Percentiles rank a stretch among this genome's conserved stretches.
phyloP scores from a whole-genome alignment of 73 alveolate species.

The Paramecium sexaurelia region DNA sequence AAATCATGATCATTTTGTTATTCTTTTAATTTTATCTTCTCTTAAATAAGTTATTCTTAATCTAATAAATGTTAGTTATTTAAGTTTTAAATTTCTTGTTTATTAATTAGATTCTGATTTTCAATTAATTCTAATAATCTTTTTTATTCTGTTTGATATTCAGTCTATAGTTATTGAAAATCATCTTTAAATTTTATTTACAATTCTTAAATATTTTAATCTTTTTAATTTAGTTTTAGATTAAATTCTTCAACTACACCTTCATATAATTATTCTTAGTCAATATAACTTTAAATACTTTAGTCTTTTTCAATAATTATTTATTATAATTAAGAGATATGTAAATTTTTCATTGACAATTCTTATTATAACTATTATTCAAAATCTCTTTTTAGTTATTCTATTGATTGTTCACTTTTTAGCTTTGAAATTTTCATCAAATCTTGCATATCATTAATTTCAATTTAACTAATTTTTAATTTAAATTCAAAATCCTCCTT shows the following conservation, averaged over 20 bases:
- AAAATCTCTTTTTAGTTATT: neutral
- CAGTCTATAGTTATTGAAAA: neutral
- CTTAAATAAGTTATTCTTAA: neutral
- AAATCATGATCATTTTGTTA: neutral
- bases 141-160: neutral
- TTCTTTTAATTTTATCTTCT: neutral
- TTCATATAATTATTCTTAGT: neutral
- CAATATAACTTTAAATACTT: neutral
- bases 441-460: neutral
- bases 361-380: neutral
- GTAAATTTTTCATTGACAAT: neutral
- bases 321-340: neutral
- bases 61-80: conserved; percentile 17
- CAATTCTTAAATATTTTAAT: neutral
- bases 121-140: neutral
- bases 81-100: neutral
- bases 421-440: neutral
- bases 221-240: neutral
- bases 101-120: neutral
- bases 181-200: neutral
- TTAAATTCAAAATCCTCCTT: neutral
- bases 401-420: neutral
- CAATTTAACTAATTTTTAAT: neutral
- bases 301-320: neutral
- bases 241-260: neutral